Base-by-base conservation (phyloP, 208 protist genomes). In the Trypanosoma brucei region DNA sequence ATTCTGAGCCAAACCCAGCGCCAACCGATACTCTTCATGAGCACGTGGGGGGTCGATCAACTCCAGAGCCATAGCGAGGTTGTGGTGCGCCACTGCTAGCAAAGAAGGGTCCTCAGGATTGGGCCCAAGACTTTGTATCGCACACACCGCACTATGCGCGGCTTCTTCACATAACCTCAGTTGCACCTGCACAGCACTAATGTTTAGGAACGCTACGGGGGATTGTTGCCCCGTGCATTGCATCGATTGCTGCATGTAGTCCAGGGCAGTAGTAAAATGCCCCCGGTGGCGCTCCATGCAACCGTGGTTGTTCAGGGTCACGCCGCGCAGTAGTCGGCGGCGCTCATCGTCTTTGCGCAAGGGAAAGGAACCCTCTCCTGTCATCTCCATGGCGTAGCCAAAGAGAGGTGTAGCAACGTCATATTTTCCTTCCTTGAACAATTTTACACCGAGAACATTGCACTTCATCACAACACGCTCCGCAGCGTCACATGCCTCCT, bases 51-150 rank as follows among this genome's bases (percentile, higher is more conserved):
- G 57, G 60, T 92, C 83, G 11, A 92, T 65, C 7, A 77, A 76
- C 71, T 96, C 88, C 4, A 94, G 76, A 6, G 91, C 86, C 88
- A 94, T 93, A 62, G 88, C 91, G 40, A 94, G 79, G 64, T 96
- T 96, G 75, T 96, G 91, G 57, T 94, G 84, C 7, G 91, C 91
- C 14, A 93, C 83, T 37, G 81, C 86, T 49, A 96, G 79, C 58
- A 96, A 67, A 8, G 85, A 88, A 1, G 81, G 72, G 64, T 91
- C 84, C 60, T 95, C 86, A 0, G 81, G 83, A n/a, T 75, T 72
- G 55, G 80, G 59, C 8, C 66, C 66, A 9, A 94, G 75, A 50
- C 86, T 74, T 65, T 79, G 75, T 22, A 94, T 83, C 13, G 92
- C 79, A 44, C 68, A 83, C 63, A 82, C 63, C 22, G 88, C 87